Base-by-base conservation (phyloP, 306 rosid species). In the Begonia masoniana region DNA sequence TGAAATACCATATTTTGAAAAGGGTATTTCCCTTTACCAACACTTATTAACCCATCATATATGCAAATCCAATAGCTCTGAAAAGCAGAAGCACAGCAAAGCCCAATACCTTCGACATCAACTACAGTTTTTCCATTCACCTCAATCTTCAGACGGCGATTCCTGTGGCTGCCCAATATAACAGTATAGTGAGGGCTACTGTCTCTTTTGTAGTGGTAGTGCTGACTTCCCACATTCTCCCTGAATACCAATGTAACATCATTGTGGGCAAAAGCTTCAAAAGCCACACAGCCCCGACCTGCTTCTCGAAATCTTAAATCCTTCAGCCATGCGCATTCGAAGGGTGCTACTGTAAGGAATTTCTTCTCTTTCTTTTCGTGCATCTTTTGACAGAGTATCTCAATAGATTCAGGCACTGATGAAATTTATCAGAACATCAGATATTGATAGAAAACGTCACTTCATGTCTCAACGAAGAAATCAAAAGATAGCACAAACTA, bases 31-130 rank as follows among this genome's bases (percentile, higher is more conserved):
- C 97, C 97, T 35, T 76, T 76, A n/a, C 97, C 97, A 42, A 89
- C 68, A 58, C 80, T 74, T 59, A 89, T 89, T 76, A 85, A 69
- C 62, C 97, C 97, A 57, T 89, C 97, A 42, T 74, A 82, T 63
- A 89, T 77, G 49, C 95, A 78, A 68, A 89, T 78, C 97, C 95
- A 89, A 52, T 85, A 89, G 61, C 97, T 85, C 77, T 71, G 87
- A 61, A 89, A 89, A 0, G 89, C 72, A n/a, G 89, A 78, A 39
- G 97, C 78, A 55, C 78, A 73, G 43, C 96, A 82, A 24, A 89
- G 87, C 11, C 85, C 94, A 69, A 78, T 63, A 26, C 94, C 95
- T 13, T 78, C 87, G 52, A 56, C 83, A 26, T 85, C 97, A 16
- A 89, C 97, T 15, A 82, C 95, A 24, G 94, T 65, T 68, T 69